phyloP scores from a whole-genome alignment of 2,329 filamentous ascomycete species.

The Botryosphaeria agaves region DNA sequence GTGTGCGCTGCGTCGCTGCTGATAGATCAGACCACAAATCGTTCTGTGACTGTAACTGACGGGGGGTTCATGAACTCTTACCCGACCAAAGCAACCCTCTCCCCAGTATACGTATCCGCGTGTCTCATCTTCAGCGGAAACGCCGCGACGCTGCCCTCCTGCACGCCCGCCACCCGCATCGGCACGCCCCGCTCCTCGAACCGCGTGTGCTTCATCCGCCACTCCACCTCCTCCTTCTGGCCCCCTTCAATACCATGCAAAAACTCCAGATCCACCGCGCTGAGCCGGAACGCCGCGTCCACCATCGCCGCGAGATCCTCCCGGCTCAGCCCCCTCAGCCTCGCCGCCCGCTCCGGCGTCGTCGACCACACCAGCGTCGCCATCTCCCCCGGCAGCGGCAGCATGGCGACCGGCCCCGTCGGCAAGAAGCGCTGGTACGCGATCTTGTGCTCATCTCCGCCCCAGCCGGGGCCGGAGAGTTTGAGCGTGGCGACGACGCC shows the following conservation, averaged over 20 bases:
- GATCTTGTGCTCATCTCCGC: slow-evolving; percentile 36
- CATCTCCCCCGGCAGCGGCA: slow-evolving; percentile 69
- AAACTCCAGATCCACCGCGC: slow-evolving; percentile 62
- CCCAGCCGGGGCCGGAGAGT: slow-evolving; percentile 37
- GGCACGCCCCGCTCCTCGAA: slow-evolving; percentile 32
- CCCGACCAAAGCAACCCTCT: slow-evolving; percentile 80
- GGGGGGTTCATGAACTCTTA: slow-evolving; percentile 2
- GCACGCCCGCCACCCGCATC: slow-evolving; percentile 49
- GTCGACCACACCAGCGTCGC: slow-evolving; percentile 93
- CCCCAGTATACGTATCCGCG: slow-evolving; percentile 80
- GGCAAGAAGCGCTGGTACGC: slow-evolving; percentile 95
- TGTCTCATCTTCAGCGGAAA: slow-evolving; percentile 88
- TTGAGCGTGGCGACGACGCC: slow-evolving; percentile 81
- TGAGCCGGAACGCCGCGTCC: slow-evolving; percentile 81
- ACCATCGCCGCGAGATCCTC: slow-evolving; percentile 72
- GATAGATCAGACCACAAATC: neutral
- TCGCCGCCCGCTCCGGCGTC: slow-evolving; percentile 58
- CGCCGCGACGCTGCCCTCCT: slow-evolving; percentile 64
- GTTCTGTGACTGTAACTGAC: too few species aligned
- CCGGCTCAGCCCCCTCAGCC: slow-evolving; percentile 57
- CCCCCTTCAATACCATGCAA: slow-evolving; percentile 46
- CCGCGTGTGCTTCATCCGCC: slow-evolving; percentile 59
- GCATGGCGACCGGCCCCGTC: slow-evolving; percentile 76
- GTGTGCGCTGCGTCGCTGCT: slow-evolving; percentile 71
- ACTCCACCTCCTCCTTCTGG: slow-evolving; percentile 59